Percentiles rank a stretch among this genome's conserved stretches.
Evolutionary conservation across 2,329 filamentous ascomycete species (phyloP).

Genomic region (Aspergillus awamori): DNA sequence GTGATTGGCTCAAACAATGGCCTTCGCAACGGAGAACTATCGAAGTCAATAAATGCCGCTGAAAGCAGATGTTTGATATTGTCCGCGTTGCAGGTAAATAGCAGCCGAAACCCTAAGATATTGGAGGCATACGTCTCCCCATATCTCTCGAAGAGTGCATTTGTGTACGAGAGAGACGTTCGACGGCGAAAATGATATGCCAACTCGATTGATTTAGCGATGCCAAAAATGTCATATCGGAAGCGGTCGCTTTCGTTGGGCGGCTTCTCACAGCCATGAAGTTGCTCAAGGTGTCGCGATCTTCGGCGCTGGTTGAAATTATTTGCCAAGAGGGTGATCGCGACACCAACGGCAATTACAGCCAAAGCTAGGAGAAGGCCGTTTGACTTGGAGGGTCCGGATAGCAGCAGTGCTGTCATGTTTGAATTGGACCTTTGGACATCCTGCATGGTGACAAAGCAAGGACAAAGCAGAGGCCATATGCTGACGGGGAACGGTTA

Average conservation of each 20-base stretch:
- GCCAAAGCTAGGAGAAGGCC: neutral
- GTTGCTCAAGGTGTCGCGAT: neutral
- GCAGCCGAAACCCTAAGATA: constrained; percentile 11
- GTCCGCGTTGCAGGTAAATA: constrained; percentile 14
- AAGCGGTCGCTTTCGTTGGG: neutral
- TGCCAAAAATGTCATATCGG: constrained; percentile 1
- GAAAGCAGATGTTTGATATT: constrained; percentile 18
- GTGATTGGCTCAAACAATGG: constrained; percentile 17
- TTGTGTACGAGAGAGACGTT: constrained; percentile 7
- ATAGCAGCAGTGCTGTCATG: neutral
- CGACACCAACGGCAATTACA: neutral
- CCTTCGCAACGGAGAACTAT: constrained; percentile 14
- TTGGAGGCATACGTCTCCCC: constrained; percentile 16
- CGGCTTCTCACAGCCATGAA: neutral
- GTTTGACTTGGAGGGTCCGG: neutral
- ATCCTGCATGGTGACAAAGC: neutral
- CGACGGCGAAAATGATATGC: neutral
- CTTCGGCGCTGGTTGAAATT: neutral
- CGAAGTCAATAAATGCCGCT: constrained; percentile 14
- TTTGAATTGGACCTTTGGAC: neutral
- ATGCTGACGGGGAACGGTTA: neutral
- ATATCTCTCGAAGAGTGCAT: constrained; percentile 12
- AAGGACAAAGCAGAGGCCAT: neutral
- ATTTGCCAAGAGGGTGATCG: neutral
- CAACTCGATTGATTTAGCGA: constrained; percentile 4